Evolutionary conservation across 2,329 filamentous ascomycete genomes (phyloP).

Genomic region (Cladosporium sp.): DNA sequence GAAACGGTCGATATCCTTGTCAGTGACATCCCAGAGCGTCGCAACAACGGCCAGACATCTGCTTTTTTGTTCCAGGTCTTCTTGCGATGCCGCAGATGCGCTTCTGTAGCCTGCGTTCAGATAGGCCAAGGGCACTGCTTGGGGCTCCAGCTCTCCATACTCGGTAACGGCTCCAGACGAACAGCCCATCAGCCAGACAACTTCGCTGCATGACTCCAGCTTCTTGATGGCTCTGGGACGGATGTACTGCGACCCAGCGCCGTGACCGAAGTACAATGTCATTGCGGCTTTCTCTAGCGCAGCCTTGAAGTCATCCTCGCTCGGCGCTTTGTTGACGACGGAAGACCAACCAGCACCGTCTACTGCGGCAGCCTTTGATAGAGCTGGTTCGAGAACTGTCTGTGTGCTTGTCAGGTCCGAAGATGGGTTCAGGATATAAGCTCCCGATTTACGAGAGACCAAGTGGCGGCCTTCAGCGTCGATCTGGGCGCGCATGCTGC

Average conservation of each 20-base stretch:
- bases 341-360: constrained; percentile 53
- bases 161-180: constrained; percentile 76
- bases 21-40: constrained; percentile 96
- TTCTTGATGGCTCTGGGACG: constrained; percentile 74
- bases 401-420: constrained; percentile 78
- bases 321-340: constrained; percentile 63
- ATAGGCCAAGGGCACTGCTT: constrained; percentile 85
- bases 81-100: neutral
- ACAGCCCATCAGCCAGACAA: constrained; percentile 86
- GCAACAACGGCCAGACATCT: constrained; percentile 68
- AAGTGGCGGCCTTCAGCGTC: constrained; percentile 26
- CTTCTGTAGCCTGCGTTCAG: constrained; percentile 62
- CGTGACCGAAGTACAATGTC: constrained; percentile 92
- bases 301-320: constrained; percentile 68
- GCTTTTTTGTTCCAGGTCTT: neutral
- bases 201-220: constrained; percentile 42
- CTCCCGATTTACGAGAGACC: constrained; percentile 52
- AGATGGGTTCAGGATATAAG: constrained; percentile 85
- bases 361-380: constrained; percentile 41
- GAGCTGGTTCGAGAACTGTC: constrained; percentile 60
- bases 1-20: constrained; percentile 94
- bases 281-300: constrained; percentile 63
- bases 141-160: constrained; percentile 82
- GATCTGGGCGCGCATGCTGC: constrained; percentile 43
- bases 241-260: constrained; percentile 90